Conservation (phyloP, 768 basidiomycete species). For the Ramaria rubella region DNA sequence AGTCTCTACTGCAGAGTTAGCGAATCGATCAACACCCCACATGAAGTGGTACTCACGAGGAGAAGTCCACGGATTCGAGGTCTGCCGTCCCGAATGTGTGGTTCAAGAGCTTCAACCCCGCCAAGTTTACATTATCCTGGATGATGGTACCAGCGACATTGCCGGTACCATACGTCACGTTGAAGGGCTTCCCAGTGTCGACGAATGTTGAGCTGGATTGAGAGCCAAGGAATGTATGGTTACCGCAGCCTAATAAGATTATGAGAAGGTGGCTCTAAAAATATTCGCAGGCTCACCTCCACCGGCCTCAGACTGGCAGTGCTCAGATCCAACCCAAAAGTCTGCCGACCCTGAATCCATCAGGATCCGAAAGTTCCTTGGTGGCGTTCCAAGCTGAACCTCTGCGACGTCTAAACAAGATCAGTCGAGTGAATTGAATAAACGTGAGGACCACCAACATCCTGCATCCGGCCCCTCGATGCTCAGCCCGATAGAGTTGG, state of each 20-base stretch:
- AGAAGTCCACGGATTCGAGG: conserved; percentile 57
- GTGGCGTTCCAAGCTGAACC: conserved; percentile 62
- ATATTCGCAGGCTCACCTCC: conserved; percentile 13
- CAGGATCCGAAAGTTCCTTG: conserved; percentile 46
- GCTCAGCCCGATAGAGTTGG: conserved; percentile 57
- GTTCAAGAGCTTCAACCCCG: conserved; percentile 46
- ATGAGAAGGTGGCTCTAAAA: background rate
- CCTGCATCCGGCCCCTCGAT: conserved; percentile 59
- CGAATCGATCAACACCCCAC: background rate
- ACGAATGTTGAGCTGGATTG: conserved; percentile 57
- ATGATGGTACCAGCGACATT: conserved; percentile 57
- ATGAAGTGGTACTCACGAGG: conserved; percentile 17
- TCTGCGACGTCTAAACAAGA: conserved; percentile 28
- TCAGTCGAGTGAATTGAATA: conserved; percentile 12
- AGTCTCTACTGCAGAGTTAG: too few relatives aligned
- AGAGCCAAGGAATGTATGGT: conserved; percentile 61
- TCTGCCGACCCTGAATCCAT: conserved; percentile 72
- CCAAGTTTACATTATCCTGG: conserved; percentile 56
- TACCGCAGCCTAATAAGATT: conserved; percentile 30
- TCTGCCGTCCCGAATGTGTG: conserved; percentile 68
- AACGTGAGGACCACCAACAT: conserved; percentile 24
- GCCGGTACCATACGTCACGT: conserved; percentile 66
- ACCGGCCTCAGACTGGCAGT: conserved; percentile 33
- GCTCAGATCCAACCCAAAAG: conserved; percentile 56
- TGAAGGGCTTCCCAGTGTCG: conserved; percentile 43